A percentile compares a stretch with the other conserved stretches of the same genome.
Conservation (phyloP, 1,284 basidiomycete genomes). For the Cutaneotrichosporon mucoides region DNA sequence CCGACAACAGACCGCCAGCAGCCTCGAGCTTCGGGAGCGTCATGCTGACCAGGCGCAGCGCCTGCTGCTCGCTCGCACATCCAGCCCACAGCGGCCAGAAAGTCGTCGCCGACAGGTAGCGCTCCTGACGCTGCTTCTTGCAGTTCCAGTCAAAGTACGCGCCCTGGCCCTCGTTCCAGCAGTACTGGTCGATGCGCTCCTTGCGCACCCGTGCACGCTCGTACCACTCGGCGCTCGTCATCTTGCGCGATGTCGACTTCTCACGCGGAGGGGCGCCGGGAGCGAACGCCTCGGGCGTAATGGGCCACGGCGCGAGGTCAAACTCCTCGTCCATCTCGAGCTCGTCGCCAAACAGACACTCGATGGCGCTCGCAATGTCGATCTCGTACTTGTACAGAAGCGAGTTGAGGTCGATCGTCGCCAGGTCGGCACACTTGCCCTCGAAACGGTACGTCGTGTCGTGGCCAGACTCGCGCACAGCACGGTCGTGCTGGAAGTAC, state of each 20-base stretch:
- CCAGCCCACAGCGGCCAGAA: slow-evolving; percentile 98
- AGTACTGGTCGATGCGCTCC: slow-evolving; percentile 84
- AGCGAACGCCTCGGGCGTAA: slow-evolving; percentile 70
- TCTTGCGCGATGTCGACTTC: slow-evolving; percentile 60
- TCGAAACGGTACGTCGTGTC: slow-evolving; percentile 98
- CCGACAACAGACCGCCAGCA: slow-evolving; percentile 90
- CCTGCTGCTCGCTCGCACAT: slow-evolving; percentile 90
- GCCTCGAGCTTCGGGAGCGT: slow-evolving; percentile 95
- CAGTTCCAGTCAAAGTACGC: slow-evolving; percentile 98
- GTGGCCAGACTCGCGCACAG: slow-evolving; percentile 90
- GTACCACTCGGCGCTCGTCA: slow-evolving; percentile 85
- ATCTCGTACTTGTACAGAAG: slow-evolving; percentile 83
- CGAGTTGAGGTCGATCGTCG: slow-evolving; percentile 92
- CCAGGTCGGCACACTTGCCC: slow-evolving; percentile 86
- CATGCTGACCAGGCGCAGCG: slow-evolving; percentile 81
- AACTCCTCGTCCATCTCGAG: slow-evolving; percentile 91
- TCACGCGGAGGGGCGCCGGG: slow-evolving; percentile 53
- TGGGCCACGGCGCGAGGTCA: slow-evolving; percentile 82
- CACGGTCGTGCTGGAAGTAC: slow-evolving; percentile 95
- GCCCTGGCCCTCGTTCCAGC: slow-evolving; percentile 93
- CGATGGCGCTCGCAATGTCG: slow-evolving; percentile 88
- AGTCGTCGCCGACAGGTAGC: slow-evolving; percentile 92
- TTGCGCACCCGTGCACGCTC: slow-evolving; percentile 75
- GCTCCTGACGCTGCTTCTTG: slow-evolving; percentile 77
- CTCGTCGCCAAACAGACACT: slow-evolving; percentile 87